Percentiles rank a stretch among this genome's conserved stretches.
Conservation (phyloP, 1,284 basidiomycete species). For the Cryptococcus sp. region DNA sequence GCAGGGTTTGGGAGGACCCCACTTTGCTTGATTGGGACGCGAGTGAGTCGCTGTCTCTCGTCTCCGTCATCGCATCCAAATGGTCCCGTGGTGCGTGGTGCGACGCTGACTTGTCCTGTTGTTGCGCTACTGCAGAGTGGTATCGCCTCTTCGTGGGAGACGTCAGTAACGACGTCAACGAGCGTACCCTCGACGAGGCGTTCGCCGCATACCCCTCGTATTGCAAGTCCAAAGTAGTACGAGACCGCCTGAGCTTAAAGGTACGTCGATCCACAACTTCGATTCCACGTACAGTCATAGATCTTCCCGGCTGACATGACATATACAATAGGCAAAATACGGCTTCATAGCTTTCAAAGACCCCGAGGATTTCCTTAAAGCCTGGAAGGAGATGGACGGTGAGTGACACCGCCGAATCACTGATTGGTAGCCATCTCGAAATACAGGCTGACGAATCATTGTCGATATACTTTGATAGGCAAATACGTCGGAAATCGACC, state of each 20-base stretch:
- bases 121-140: slow-evolving; percentile 66
- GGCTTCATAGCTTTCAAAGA: slow-evolving; percentile 98
- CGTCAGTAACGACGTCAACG: slow-evolving; percentile 96
- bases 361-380: slow-evolving; percentile 95
- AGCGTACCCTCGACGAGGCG: slow-evolving; percentile 86
- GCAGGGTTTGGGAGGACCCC: slow-evolving; percentile 97
- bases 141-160: slow-evolving; percentile 98
- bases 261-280: slow-evolving; percentile 52
- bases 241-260: slow-evolving; percentile 87
- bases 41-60: slow-evolving; percentile 60
- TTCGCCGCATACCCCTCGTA: slow-evolving; percentile 92
- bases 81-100: no score
- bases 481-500: slow-evolving; percentile 97
- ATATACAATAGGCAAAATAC: slow-evolving; percentile 74
- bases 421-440: not conserved
- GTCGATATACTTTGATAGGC: slow-evolving; percentile 58
- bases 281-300: not conserved
- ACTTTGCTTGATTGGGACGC: slow-evolving; percentile 98
- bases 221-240: slow-evolving; percentile 89
- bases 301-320: slow-evolving; percentile 2
- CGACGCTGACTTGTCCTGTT: not conserved
- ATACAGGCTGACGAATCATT: not conserved
- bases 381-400: slow-evolving; percentile 99
- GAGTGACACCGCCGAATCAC: slow-evolving; percentile 36
- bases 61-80: no score